A percentile compares a stretch with the other conserved stretches of the same genome.
Evolutionary conservation across 371 early-diverging fungal genomes (phyloP).

Genomic region (Mortierella polycephala): DNA sequence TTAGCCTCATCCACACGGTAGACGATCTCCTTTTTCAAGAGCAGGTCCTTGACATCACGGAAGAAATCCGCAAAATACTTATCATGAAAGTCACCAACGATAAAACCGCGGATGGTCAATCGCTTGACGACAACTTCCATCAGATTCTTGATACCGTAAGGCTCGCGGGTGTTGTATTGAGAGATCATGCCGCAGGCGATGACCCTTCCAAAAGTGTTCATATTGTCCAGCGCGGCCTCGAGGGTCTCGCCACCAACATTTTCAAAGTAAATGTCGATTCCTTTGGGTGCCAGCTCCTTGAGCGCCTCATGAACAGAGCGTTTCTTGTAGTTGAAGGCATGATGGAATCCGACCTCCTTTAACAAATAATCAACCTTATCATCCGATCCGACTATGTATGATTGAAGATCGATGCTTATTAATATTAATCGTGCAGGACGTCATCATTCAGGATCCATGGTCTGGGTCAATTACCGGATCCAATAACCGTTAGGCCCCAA

Average conservation of each 20-base stretch:
- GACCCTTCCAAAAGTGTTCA: conserved; percentile 64
- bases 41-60: conserved; percentile 57
- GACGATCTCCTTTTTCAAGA: conserved; percentile 60
- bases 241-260: conserved; percentile 77
- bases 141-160: conserved; percentile 63
- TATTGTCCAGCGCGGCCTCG: conserved; percentile 63
- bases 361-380: conserved; percentile 72
- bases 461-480: conserved; percentile 34
- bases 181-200: conserved; percentile 71
- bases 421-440: not conserved
- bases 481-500: conserved; percentile 69
- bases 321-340: conserved; percentile 81
- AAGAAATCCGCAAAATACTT: conserved; percentile 57
- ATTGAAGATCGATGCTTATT: not conserved
- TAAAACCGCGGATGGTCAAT: conserved; percentile 66
- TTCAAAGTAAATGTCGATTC: conserved; percentile 78
- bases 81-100: conserved; percentile 58
- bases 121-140: conserved; percentile 60
- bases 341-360: conserved; percentile 66
- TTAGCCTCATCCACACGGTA: conserved; percentile 64
- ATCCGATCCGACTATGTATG: conserved; percentile 66
- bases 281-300: conserved; percentile 63
- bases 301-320: conserved; percentile 55
- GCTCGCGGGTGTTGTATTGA: conserved; percentile 69
- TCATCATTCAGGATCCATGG: not conserved